Percentiles rank a stretch among this genome's conserved stretches.
Evolutionary conservation across 495 filamentous ascomycete species (phyloP).

Genomic region (Hypomontagnella monticulosa): DNA sequence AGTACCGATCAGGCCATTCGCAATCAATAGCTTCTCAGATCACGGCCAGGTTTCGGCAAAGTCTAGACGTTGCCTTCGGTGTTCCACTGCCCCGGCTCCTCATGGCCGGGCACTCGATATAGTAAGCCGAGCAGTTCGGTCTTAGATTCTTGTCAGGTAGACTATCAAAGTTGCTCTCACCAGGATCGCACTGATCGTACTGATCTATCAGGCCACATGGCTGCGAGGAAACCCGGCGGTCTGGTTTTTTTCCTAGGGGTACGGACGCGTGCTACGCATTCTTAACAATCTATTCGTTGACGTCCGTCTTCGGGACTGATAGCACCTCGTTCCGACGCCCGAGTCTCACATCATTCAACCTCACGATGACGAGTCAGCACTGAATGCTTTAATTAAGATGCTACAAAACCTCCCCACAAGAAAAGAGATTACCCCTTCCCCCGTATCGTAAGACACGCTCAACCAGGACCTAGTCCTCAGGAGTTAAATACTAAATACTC

Average conservation of each 20-base stretch:
- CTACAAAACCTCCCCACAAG: background rate
- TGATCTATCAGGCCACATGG: conserved; percentile 17
- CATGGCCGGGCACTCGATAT: conserved; percentile 9
- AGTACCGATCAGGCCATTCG: conserved; percentile 7
- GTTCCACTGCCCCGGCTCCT: conserved; percentile 18
- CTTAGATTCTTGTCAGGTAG: conserved; percentile 9
- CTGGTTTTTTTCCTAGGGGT: conserved; percentile 28
- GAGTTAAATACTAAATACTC: conserved; percentile 18
- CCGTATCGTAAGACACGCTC: conserved; percentile 23
- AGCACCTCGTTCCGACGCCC: conserved; percentile 16
- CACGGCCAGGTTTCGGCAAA: conserved; percentile 1
- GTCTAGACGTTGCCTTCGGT: conserved; percentile 17
- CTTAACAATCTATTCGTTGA: conserved; percentile 29
- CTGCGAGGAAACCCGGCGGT: conserved; percentile 24
- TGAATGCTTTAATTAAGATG: background rate
- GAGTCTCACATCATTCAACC: conserved; percentile 5
- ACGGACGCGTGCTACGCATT: conserved; percentile 19
- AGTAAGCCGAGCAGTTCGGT: conserved; percentile 22
- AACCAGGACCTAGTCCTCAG: conserved; percentile 15
- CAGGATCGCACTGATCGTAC: conserved; percentile 11
- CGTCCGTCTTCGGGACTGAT: conserved; percentile 4
- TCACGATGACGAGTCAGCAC: conserved; percentile 1
- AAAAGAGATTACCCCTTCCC: conserved; percentile 6
- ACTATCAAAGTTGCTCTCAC: conserved; percentile 7
- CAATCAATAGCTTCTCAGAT: background rate